Percentiles rank a stretch among this genome's conserved stretches.
Evolutionary conservation across 129 eudicot genomes (phyloP).

Genomic region (Saussurea involucrata): DNA sequence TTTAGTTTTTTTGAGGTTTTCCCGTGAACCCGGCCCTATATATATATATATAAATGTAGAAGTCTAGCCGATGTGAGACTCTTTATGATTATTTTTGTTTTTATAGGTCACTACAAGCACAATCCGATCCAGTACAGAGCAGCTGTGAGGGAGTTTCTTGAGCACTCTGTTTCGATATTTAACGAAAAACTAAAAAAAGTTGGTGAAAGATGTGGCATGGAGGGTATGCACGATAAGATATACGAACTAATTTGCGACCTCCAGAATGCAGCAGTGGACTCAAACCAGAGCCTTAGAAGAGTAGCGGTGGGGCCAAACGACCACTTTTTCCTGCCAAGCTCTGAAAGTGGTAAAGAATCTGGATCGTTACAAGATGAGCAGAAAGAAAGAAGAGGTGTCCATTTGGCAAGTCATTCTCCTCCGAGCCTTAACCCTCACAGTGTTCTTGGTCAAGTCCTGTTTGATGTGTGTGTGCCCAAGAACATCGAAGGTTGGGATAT

Average conservation of each 20-base stretch:
- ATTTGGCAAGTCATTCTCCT: slow-evolving; percentile 31
- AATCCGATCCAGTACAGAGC: slow-evolving; percentile 53
- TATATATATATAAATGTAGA: background rate
- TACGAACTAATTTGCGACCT: slow-evolving; percentile 73
- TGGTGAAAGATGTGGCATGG: slow-evolving; percentile 46
- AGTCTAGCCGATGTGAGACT: background rate
- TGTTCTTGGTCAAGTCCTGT: slow-evolving; percentile 72
- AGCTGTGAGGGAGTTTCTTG: slow-evolving; percentile 60
- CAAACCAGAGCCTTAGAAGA: slow-evolving; percentile 68
- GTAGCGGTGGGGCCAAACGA: slow-evolving; percentile 75
- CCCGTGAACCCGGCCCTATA: no score
- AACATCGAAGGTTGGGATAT: slow-evolving; percentile 95
- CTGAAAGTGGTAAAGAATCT: slow-evolving; percentile 41
- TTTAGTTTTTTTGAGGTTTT: no score
- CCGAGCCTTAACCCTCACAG: slow-evolving; percentile 57
- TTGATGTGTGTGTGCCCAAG: slow-evolving; percentile 86
- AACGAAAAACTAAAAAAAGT: slow-evolving; percentile 44
- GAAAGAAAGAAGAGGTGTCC: slow-evolving; percentile 45
- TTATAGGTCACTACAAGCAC: slow-evolving; percentile 55
- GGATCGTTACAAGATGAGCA: slow-evolving; percentile 52
- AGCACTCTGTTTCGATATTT: slow-evolving; percentile 49
- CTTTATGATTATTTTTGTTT: background rate
- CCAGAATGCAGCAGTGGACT: slow-evolving; percentile 82
- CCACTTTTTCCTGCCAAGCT: slow-evolving; percentile 71
- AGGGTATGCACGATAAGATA: slow-evolving; percentile 56